Base-by-base conservation (phyloP, 257 asterid species). In the Osmanthus fragrans region DNA sequence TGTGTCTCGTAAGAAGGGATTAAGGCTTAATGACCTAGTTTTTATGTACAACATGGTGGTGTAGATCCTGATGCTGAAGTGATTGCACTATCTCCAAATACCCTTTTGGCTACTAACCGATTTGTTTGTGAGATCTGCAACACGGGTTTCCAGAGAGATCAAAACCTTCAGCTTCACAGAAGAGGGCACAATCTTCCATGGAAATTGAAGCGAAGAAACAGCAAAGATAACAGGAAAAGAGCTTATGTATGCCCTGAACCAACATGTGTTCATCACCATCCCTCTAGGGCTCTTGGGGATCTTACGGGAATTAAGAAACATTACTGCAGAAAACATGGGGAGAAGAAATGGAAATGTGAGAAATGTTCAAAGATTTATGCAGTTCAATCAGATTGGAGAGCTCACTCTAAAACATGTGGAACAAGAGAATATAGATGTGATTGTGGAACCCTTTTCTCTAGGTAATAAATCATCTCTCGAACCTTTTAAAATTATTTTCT, bases 111-210 rank as follows among this genome's bases (percentile, higher is more conserved):
- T 0, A 92, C 97, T 1, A 93, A 93, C 77, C 71, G 97, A 72
- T 93, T 88, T 56, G 92, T 93, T 7, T 93, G 97, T 37, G 98
- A 93, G 84, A 82, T 93, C 34, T 93, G 98, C 86, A 91, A 89
- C 87, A 90, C 90, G 81, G 97, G 97, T 21, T 93, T 93, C 34
- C 98, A 93, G 79, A 89, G 98, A 63, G 98, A 93, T 19, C 98
- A 93, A 58, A 93, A 93, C 27, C 97, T 93, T 5, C 98, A 93
- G 30, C 96, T 93, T 21, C 98, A 93, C 76, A 79, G 98, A 34
- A 84, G 98, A 67, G 98, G 98, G 0, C 98, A 93, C 79, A 93
- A 91, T 13, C 90, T 93, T 37, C 98, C 98, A 33, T 93, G 97
- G 97, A 93, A 93, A 69, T 85, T 93, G 76, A 93, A 93, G 84